phyloP scores from a whole-genome alignment of 768 basidiomycete genomes.

The Macrocybe gigantea region DNA sequence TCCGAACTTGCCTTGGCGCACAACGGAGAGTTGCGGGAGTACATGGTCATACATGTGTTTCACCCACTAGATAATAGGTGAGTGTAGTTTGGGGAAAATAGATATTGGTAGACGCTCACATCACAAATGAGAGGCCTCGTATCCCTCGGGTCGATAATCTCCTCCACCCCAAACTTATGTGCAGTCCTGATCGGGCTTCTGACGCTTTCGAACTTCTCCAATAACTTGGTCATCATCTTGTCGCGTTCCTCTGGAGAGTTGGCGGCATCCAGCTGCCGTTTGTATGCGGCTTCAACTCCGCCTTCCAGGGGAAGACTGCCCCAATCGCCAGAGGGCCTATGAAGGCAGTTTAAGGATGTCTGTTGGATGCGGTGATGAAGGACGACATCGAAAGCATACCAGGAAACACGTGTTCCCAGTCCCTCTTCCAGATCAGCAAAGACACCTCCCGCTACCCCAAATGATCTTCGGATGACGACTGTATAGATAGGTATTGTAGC shows the following conservation, averaged over 20 bases:
- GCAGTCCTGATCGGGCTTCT: slow-evolving; percentile 32
- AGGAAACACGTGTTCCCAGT: slow-evolving; percentile 26
- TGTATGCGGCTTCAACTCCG: slow-evolving; percentile 36
- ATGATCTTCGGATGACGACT: slow-evolving; percentile 29
- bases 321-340: slow-evolving; percentile 37
- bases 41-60: slow-evolving; percentile 25
- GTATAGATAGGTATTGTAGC: slow-evolving; percentile 32
- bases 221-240: slow-evolving; percentile 26
- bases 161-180: slow-evolving; percentile 32
- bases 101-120: slow-evolving; percentile 15
- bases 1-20: slow-evolving; percentile 21
- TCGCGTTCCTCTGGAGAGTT: slow-evolving; percentile 25
- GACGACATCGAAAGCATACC: slow-evolving; percentile 17
- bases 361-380: not conserved
- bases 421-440: slow-evolving; percentile 33
- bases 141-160: slow-evolving; percentile 35
- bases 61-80: slow-evolving; percentile 22
- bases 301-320: slow-evolving; percentile 35
- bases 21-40: slow-evolving; percentile 24
- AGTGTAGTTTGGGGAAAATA: not conserved
- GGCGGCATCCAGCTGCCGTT: slow-evolving; percentile 28
- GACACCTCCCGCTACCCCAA: slow-evolving; percentile 33
- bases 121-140: slow-evolving; percentile 30
- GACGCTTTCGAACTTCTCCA: slow-evolving; percentile 29
- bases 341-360: not conserved